Evolutionary conservation across 1,284 basidiomycete genomes (phyloP), one percentile per base, ranked within the genome.

Genomic region (Sanghuangporus sanghuang): DNA sequence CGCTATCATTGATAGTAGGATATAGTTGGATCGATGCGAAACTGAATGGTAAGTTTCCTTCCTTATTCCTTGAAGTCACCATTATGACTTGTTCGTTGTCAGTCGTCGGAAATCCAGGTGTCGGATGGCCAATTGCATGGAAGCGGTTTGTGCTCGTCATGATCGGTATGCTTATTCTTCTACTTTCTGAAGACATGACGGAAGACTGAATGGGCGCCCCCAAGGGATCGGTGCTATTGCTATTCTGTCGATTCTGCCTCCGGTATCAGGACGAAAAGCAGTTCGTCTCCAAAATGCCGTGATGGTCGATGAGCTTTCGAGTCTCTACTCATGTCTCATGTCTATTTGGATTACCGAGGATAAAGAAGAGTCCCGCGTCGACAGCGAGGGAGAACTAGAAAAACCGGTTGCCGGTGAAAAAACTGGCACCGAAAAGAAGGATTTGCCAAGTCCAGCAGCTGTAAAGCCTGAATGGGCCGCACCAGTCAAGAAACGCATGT

Each of bases 11-110:
- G 6, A 73, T 85, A 16, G 73, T 85, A 4, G 85, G 86, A 1
- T 88, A 86, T 70, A 83, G 81, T 0, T 87, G 85, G 85, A 76
- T 85, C 32, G 85, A 88, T 66, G 79, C 78, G 2, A 81, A 87
- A 68, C 67, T 83, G 32, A 38, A 54, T 38, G 2, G 53, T 54
- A 18, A 35, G 53, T 27, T 14, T 54, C 16, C 6, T 36, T 16
- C 14, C 27, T 14, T 7, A 23, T 14, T 8, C 9, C 27, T 27
- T 27, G 1, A 21, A 5, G 18, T 32, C 18, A 46, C 21, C 16
- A 27, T 21, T 14, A 32, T 54, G 36, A 38, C 27, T 18, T 21
- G 23, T 38, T 54, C 9, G 38, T 16, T 14, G 6, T 66, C 69
- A 2, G 72, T 79, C 12, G 67, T 78, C 18, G 78, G 75, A 8